Percentiles rank a stretch among this genome's conserved stretches.
Conservation (phyloP, 805 yeast species). For the Diddensiella santjacobensis region DNA sequence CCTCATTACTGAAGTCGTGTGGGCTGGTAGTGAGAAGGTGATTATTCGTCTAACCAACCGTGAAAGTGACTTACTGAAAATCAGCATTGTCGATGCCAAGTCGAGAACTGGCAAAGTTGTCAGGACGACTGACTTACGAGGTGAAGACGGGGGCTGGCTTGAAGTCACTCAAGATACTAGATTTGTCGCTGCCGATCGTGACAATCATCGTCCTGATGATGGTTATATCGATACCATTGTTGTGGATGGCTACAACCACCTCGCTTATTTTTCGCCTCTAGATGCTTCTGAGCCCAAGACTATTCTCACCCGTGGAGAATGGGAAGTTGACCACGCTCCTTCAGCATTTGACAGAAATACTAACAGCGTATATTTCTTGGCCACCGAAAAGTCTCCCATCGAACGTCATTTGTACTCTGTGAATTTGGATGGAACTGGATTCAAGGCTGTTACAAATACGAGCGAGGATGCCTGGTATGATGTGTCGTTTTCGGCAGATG, state of each 20-base stretch:
- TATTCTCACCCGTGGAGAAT: slow-evolving; percentile 68
- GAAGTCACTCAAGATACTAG: slow-evolving; percentile 65
- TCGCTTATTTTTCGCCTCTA: slow-evolving; percentile 81
- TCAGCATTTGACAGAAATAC: slow-evolving; percentile 45
- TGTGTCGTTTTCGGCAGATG: slow-evolving; percentile 75
- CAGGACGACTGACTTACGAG: slow-evolving; percentile 45
- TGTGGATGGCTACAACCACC: slow-evolving; percentile 56
- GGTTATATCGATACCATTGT: slow-evolving; percentile 75
- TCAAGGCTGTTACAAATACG: slow-evolving; percentile 47
- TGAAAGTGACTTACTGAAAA: slow-evolving; percentile 60
- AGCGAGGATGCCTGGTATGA: slow-evolving; percentile 59
- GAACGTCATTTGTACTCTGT: slow-evolving; percentile 83
- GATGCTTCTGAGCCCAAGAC: slow-evolving; percentile 46
- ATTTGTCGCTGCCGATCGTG: slow-evolving; percentile 49
- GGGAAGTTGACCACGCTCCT: slow-evolving; percentile 87
- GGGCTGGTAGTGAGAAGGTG: slow-evolving; percentile 58
- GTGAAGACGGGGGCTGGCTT: slow-evolving; percentile 64
- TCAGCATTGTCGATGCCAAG: slow-evolving; percentile 49
- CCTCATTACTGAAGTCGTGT: slow-evolving; percentile 62
- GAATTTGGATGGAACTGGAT: slow-evolving; percentile 45
- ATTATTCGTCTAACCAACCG: slow-evolving; percentile 61
- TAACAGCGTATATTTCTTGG: slow-evolving; percentile 58
- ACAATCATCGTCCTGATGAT: slow-evolving; percentile 43
- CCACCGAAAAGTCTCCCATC: slow-evolving; percentile 72
- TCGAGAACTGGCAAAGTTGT: slow-evolving; percentile 37